Evolutionary conservation across 441 rosid species (phyloP), one percentile per base, ranked within the genome.

Genomic region (Flueggea neowawraea): DNA sequence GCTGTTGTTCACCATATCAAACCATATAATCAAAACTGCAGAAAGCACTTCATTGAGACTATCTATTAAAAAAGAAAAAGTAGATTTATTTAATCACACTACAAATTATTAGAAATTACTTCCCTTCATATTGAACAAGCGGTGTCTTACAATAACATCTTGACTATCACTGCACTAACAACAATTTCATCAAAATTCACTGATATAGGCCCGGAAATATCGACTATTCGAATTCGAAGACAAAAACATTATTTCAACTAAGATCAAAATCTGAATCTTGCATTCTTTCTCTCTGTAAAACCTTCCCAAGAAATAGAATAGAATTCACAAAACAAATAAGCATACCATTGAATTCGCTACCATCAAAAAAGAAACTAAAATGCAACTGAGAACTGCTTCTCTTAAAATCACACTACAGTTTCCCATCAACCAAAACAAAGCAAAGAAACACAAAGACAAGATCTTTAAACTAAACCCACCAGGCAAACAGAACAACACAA

Each of bases 351-450:
- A 22, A 22, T 22, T 22, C 9, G 41, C 41, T 8, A 36, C 7
- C 41, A 1, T 8, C 41, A 36, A 8, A 8, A 8, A 12, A 47
- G 9, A 47, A 14, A 47, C 2, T 0, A 47, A 47, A 9, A 47
- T 0, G n/a, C 0, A 54, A 10, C 28, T 43, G 49, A 55, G 44
- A 56, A 49, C 8, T 36, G 15, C 1, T 50, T 5, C 4, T 17
- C 12, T 5, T 13, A 17, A 64, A 48, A 17, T 33, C 16, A 48
- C 7, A 28, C 5, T 16, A 31, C 14, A 9, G 15, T 66, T 64
- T 22, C 50, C 53, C 66, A 54, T 52, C 32, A 6, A n/a, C 48
- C 60, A 67, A 71, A 60, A 11, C 62, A 58, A 39, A 43, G 60
- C 32, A 39, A 10, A 57, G 10, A 60, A 52, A 57, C 28, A 3